Conservation (phyloP, 1,139 yeast genomes). For the Protomyces inundatus region DNA sequence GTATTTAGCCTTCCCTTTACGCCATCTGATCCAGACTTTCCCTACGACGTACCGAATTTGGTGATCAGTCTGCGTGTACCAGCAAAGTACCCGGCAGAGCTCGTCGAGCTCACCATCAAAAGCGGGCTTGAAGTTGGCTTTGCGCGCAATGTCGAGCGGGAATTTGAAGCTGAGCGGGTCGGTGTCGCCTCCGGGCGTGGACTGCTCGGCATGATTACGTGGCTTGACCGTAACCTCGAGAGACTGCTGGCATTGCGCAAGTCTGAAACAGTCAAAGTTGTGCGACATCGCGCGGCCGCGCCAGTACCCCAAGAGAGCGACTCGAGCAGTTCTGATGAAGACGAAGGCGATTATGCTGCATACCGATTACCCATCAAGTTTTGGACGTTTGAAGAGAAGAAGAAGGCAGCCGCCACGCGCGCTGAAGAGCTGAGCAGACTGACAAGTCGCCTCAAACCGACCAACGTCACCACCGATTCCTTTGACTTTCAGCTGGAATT, state of each 20-base stretch:
- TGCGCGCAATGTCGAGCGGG: constrained; percentile 60
- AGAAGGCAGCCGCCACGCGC: background rate
- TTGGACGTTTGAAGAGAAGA: background rate
- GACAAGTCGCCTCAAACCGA: background rate
- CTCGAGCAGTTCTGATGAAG: background rate
- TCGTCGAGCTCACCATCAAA: constrained; percentile 43
- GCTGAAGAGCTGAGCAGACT: background rate
- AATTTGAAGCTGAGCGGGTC: constrained; percentile 45
- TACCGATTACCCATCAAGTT: background rate
- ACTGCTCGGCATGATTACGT: constrained; percentile 50
- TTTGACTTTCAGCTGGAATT: constrained; percentile 2
- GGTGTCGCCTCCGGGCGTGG: constrained; percentile 30
- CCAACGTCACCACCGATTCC: background rate
- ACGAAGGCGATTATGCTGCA: background rate
- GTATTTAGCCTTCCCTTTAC: background rate
- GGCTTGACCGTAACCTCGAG: constrained; percentile 58
- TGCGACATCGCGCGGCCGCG: constrained; percentile 32
- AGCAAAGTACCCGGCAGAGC: constrained; percentile 47
- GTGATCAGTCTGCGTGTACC: constrained; percentile 55
- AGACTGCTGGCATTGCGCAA: constrained; percentile 55
- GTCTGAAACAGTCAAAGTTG: constrained; percentile 52
- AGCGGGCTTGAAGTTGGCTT: constrained; percentile 70
- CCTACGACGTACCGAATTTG: constrained; percentile 54
- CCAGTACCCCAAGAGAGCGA: background rate
- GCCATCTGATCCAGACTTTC: constrained; percentile 73